phyloP scores from a whole-genome alignment of 352 stramenopile genomes.

The Plasmopara muralis region DNA sequence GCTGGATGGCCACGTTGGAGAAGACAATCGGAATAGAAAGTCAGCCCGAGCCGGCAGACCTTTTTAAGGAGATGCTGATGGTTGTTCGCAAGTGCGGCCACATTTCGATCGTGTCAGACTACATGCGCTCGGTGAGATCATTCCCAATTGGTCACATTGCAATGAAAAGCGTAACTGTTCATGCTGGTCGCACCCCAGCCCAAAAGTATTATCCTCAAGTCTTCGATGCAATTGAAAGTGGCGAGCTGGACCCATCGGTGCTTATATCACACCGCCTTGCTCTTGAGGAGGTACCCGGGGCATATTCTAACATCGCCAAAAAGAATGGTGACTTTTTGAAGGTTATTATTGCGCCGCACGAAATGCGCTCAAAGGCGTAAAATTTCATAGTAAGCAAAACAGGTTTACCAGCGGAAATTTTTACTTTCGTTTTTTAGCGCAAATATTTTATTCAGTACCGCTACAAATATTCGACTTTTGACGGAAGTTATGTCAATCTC shows the following conservation, averaged over 20 bases:
- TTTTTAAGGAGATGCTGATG: constrained; percentile 54
- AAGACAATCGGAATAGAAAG: constrained; percentile 44
- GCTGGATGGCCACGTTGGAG: constrained; percentile 38
- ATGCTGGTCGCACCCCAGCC: constrained; percentile 38
- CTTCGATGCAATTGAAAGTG: constrained; percentile 44
- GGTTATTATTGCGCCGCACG: constrained; percentile 43
- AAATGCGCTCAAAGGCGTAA: constrained; percentile 33
- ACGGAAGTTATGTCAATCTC: no score
- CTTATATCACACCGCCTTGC: constrained; percentile 50
- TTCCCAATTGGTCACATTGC: constrained; percentile 57
- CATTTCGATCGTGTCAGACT: constrained; percentile 50
- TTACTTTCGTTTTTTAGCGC: no score
- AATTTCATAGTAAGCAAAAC: neutral
- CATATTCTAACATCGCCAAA: constrained; percentile 44
- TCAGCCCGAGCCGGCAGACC: constrained; percentile 41
- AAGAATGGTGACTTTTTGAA: constrained; percentile 59
- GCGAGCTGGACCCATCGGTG: constrained; percentile 44
- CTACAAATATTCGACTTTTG: no score
- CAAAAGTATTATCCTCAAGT: constrained; percentile 58
- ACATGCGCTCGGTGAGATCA: constrained; percentile 29
- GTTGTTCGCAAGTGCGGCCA: constrained; percentile 52
- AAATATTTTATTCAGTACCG: no score
- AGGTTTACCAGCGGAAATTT: neutral
- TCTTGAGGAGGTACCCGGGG: constrained; percentile 48
- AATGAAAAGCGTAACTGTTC: constrained; percentile 54